phyloP scores from a whole-genome alignment of 768 basidiomycete genomes.

The Trametes elegans region DNA sequence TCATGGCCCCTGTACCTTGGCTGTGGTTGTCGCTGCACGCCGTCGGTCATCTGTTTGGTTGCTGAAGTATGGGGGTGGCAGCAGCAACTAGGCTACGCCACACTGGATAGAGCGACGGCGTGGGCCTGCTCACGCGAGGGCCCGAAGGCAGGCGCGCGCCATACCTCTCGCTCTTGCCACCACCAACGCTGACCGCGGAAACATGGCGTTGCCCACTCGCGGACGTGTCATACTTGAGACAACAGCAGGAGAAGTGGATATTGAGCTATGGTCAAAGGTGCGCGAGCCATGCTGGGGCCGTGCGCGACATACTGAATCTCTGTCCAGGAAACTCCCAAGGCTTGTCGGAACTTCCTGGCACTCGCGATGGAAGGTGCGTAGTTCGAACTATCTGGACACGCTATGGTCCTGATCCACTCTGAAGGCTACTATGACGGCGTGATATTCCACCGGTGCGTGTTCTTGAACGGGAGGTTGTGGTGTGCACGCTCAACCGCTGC shows the following conservation, averaged over 20 bases:
- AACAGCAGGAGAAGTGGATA: slow-evolving; percentile 82
- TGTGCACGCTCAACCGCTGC: background rate
- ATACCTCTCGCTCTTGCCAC: slow-evolving; percentile 5
- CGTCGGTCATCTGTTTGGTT: background rate
- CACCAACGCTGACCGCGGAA: background rate
- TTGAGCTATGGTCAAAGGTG: slow-evolving; percentile 93
- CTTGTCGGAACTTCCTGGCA: slow-evolving; percentile 88
- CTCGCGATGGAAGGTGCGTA: slow-evolving; percentile 85
- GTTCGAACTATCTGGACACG: no score
- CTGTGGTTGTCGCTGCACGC: background rate
- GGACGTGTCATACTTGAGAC: slow-evolving; percentile 88
- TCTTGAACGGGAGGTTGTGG: background rate
- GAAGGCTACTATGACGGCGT: slow-evolving; percentile 95
- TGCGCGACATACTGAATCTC: background rate
- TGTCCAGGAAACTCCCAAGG: slow-evolving; percentile 83
- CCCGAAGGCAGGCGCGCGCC: slow-evolving; percentile 5
- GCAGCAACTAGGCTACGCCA: no score
- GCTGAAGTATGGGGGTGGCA: no score
- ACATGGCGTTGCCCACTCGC: slow-evolving; percentile 81
- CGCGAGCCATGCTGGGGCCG: background rate
- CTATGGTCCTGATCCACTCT: background rate
- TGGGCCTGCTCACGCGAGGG: no score
- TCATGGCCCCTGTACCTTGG: background rate
- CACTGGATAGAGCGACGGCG: no score
- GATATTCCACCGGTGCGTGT: slow-evolving; percentile 80